Base-by-base conservation (phyloP, 2,329 filamentous ascomycete genomes). In the Aspergillus hortae region DNA sequence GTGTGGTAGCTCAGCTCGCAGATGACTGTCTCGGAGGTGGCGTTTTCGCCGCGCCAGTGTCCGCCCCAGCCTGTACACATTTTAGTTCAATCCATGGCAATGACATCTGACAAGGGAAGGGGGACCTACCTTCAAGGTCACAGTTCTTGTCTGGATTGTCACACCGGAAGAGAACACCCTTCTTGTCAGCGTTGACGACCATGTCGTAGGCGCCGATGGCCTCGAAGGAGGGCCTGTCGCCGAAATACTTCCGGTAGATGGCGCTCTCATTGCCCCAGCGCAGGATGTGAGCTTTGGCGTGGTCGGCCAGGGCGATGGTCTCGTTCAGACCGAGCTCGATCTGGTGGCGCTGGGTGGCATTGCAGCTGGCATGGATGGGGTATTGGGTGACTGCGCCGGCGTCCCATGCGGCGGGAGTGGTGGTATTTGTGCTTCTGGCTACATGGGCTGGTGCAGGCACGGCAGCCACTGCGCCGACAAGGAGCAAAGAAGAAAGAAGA, bases 81-180 rank as follows among this genome's bases (percentile, higher is more conserved):
- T 46, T 48, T 49, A 40, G 17, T 4, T 49, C 40, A 42, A 17
- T 19, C 38, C 32, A 6, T 5, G 23, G 23, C 1, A 5, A 40
- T 6, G n/a, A n/a, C 23, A 4, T 23, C 3, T 19, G 14, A 10
- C 9, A 6, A 23, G 23, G 25, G 14, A 12, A 2, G 25, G n/a
- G 36, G 21, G 25, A 35, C n/a, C 5, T 23, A 78, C 74, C 61
- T 76, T 78, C 10, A 64, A 77, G 5, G 57, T 51, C 70, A 60
- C 86, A 89, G 71, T 88, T 88, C 17, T 76, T 71, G 59, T 89
- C 86, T 0, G 82, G 78, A 57, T 89, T 82, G 54, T 89, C 86
- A 59, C 86, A 88, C 17, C 85, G 81, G 74, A 88, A 88, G 15
- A 83, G 63, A 43, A 85, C 74, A 23, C 73, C 76, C 0, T 72